Percentiles rank a stretch among this genome's conserved stretches.
Conservation (phyloP, 2,329 filamentous ascomycete genomes). For the Aspergillus carbonarius region DNA sequence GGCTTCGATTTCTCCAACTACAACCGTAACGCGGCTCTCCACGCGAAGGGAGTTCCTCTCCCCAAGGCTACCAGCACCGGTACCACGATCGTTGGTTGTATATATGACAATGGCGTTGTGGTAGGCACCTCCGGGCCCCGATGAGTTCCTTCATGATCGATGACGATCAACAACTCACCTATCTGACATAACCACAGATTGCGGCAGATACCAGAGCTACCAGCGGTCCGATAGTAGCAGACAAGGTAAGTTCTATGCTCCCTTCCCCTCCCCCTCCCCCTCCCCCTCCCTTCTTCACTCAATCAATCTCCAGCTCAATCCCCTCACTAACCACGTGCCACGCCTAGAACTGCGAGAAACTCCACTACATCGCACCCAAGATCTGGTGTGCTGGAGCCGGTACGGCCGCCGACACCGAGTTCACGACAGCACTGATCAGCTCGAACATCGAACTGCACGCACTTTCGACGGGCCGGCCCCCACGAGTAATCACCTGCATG, state of each 20-base stretch:
- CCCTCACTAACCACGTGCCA: not conserved
- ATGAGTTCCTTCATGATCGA: not conserved
- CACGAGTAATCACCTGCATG: slow-evolving; percentile 98
- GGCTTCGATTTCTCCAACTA: slow-evolving; percentile 99
- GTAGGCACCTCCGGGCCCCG: slow-evolving; percentile 51
- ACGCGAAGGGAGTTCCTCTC: slow-evolving; percentile 87
- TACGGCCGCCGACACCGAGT: slow-evolving; percentile 97
- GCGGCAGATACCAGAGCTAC: slow-evolving; percentile 97
- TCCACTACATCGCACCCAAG: slow-evolving; percentile 97
- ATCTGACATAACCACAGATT: slow-evolving; percentile 59
- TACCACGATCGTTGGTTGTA: slow-evolving; percentile 97
- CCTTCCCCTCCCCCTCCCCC: not conserved
- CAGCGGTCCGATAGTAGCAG: slow-evolving; percentile 94
- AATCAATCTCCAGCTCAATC: not conserved
- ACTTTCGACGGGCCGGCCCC: slow-evolving; percentile 92
- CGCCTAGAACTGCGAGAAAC: slow-evolving; percentile 90
- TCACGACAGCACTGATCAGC: slow-evolving; percentile 97
- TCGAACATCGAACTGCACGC: slow-evolving; percentile 98
- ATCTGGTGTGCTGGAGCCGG: slow-evolving; percentile 99
- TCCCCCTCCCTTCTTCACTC: not conserved
- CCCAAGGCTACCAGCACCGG: slow-evolving; percentile 98
- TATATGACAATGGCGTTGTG: slow-evolving; percentile 95
- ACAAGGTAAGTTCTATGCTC: slow-evolving; percentile 64
- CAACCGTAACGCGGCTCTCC: slow-evolving; percentile 96
- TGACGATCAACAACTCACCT: not conserved